These are phyloP conservation scores for Globisporangium paddicum DNA, from an alignment of 352 stramenopile species.

Conservation along the genomic window DNA sequence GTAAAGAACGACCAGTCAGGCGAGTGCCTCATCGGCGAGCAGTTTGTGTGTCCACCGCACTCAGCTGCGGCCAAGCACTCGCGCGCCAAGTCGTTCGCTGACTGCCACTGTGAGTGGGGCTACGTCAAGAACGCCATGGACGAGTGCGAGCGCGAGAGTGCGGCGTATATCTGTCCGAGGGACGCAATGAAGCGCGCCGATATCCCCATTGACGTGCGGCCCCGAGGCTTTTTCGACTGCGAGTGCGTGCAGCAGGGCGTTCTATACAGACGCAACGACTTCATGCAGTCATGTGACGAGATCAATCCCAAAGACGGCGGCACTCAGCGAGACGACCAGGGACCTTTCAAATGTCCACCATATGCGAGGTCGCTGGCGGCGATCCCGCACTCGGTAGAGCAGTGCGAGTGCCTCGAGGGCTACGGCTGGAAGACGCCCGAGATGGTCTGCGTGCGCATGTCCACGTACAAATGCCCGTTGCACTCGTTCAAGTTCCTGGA, in stretches of 20 bases:
- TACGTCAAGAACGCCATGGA: conserved; percentile 44
- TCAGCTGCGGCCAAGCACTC: conserved; percentile 28
- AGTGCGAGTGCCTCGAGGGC: conserved; percentile 71
- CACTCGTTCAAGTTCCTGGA: conserved; percentile 44
- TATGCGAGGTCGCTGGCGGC: conserved; percentile 52
- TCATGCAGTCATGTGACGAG: conserved; percentile 41
- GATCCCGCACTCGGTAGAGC: conserved; percentile 57
- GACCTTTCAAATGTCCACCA: conserved; percentile 58
- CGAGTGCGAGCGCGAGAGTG: conserved; percentile 50
- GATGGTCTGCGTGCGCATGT: conserved; percentile 55
- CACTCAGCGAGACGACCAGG: conserved; percentile 6
- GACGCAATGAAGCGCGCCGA: conserved; percentile 44
- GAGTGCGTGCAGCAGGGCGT: conserved; percentile 37
- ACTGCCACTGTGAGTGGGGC: conserved; percentile 75
- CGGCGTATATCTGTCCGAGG: conserved; percentile 53
- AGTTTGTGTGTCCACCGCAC: conserved; percentile 33
- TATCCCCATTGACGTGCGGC: conserved; percentile 29
- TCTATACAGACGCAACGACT: conserved; percentile 53
- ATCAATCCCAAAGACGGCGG: conserved; percentile 19
- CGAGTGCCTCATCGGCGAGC: conserved; percentile 36
- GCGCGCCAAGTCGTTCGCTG: conserved; percentile 41
- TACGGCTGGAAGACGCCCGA: conserved; percentile 71
- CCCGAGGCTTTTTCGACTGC: conserved; percentile 72
- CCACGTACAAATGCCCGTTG: conserved; percentile 52
- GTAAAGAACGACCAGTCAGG: conserved; percentile 70